A percentile compares a stretch with the other conserved stretches of the same genome.
Evolutionary conservation across 2,329 filamentous ascomycete species (phyloP).

Genomic region (Bimuria novae-zelandiae): DNA sequence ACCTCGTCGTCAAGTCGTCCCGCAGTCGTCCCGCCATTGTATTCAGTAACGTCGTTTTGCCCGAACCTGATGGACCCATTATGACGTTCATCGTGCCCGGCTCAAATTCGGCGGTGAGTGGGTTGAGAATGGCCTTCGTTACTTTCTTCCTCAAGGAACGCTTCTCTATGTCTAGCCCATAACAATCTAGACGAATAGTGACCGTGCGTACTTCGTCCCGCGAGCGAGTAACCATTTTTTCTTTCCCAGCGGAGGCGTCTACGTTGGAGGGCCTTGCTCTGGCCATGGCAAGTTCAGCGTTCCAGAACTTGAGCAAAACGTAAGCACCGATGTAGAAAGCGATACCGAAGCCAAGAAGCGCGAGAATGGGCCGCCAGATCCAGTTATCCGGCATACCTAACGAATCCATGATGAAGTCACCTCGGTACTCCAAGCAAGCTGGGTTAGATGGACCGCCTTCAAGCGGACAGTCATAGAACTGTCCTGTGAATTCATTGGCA

Average conservation of each 20-base stretch:
- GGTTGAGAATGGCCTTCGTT: constrained; percentile 62
- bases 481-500: constrained; percentile 73
- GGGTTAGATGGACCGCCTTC: constrained; percentile 66
- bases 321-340: constrained; percentile 67
- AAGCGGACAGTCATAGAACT: constrained; percentile 74
- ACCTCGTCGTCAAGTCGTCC: constrained; percentile 65
- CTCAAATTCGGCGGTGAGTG: constrained; percentile 68
- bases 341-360: constrained; percentile 64
- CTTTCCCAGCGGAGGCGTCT: constrained; percentile 71
- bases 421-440: constrained; percentile 70
- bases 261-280: constrained; percentile 59
- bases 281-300: constrained; percentile 71
- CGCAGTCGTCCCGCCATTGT: constrained; percentile 71
- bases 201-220: constrained; percentile 63
- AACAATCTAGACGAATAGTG: constrained; percentile 67
- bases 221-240: constrained; percentile 65
- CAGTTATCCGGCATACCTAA: constrained; percentile 71
- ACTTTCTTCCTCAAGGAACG: constrained; percentile 57
- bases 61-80: constrained; percentile 78
- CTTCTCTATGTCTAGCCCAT: constrained; percentile 68
- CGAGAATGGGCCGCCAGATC: constrained; percentile 68
- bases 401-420: constrained; percentile 69
- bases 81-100: constrained; percentile 74
- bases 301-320: constrained; percentile 66
- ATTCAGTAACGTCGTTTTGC: constrained; percentile 76